Evolutionary conservation across 225 moss, liverwort and hornwort species (phyloP), one percentile per base, ranked within the genome.

Genomic region (Antitrichia curtipendula): DNA sequence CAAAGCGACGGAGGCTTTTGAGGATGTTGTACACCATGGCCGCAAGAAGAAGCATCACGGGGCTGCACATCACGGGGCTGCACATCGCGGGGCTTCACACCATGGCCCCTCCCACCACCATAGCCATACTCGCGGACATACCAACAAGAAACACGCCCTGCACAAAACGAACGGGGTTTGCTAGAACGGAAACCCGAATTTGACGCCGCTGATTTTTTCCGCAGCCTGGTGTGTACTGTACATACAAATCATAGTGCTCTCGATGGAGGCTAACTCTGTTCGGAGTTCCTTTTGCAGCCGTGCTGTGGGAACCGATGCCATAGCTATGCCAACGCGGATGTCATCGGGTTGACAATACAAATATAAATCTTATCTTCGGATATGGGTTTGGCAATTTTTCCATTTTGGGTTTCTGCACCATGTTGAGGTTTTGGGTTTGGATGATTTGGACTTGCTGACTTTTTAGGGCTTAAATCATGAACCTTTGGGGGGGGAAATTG

Each of bases 161-260:
- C 84, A 81, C 82, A 91, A 91, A 65, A 12, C 91, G 21, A 93
- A 87, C 24, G 91, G 91, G 7, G 91, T 93, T 6, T 93, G 93
- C 82, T 93, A 90, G 63, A 18, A 1, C 24, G 5, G n/a, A 52
- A 34, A 38, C 86, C 82, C 69, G 3, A 69, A 66, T 62, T 32
- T 17, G 28, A 15, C 27, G 12, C 62, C 59, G 52, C 34, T 5
- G 38, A 58, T 27, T 57, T 28, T 63, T 54, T 64, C 2, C 34
- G 22, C 62, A 40, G 16, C 34, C 59, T 66, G 66, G 31, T 40
- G 84, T 29, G 80, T 7, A 68, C 80, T 86, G 47, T 58, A 86
- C 71, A 76, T 62, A 47, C 5, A 16, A 19, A 70, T 28, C 45
- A 4, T 38, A 57, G n/a, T 57, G 79, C 59, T 53, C 76, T n/a